These are phyloP conservation scores for Dendrocalamus latiflorus DNA, from an alignment of 202 grass and related monocot species.

Conservation along the genomic window DNA sequence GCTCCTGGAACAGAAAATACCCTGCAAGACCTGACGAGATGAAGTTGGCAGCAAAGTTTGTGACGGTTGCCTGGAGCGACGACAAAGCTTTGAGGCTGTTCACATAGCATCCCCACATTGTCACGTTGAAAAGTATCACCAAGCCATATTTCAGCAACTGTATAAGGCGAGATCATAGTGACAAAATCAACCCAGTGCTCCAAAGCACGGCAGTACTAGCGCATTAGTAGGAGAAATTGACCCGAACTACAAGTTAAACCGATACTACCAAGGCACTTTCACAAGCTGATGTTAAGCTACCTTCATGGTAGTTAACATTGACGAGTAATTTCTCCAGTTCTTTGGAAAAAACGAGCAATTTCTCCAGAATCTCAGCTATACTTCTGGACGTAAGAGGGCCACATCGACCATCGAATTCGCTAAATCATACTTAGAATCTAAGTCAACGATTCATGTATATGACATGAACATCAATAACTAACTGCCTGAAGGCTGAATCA, in stretches of 20 bases:
- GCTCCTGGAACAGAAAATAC: slow-evolving; percentile 78
- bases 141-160: slow-evolving; percentile 66
- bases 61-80: slow-evolving; percentile 86
- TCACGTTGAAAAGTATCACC: slow-evolving; percentile 75
- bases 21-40: slow-evolving; percentile 82
- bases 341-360: neutral
- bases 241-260: neutral
- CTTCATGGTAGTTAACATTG: neutral
- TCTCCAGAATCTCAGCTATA: neutral
- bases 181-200: no score
- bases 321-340: neutral
- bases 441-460: neutral
- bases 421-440: neutral
- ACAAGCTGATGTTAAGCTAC: neutral
- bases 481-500: neutral
- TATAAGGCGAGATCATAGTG: neutral
- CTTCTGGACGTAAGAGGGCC: neutral
- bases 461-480: neutral
- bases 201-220: neutral
- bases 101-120: slow-evolving; percentile 90
- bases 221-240: neutral
- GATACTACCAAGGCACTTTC: neutral
- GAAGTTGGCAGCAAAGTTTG: slow-evolving; percentile 91
- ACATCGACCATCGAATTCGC: neutral
- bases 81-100: slow-evolving; percentile 88